Evolutionary conservation across 306 rosid genomes (phyloP).

Genomic region (Lithocarpus polystachyus): DNA sequence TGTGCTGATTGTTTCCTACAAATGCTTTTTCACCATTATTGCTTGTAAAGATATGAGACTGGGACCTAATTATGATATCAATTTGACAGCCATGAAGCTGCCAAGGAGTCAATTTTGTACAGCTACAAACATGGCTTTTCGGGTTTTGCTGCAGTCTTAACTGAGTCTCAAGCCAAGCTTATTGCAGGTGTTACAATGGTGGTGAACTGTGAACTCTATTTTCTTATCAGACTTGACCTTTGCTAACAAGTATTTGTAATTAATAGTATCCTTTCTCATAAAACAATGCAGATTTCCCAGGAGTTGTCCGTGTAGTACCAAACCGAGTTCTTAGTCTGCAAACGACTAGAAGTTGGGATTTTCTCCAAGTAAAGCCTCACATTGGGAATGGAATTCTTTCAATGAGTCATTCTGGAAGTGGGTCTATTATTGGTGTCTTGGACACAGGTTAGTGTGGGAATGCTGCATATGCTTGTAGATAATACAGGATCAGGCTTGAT

Average conservation of each 20-base stretch:
- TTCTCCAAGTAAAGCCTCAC: slow-evolving; percentile 44
- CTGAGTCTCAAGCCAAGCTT: slow-evolving; percentile 49
- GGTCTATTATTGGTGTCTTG: slow-evolving; percentile 52
- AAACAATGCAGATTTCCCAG: slow-evolving; percentile 46
- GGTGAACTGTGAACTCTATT: slow-evolving; percentile 19
- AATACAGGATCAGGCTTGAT: not conserved
- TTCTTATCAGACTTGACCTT: not conserved
- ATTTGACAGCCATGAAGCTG: slow-evolving; percentile 42
- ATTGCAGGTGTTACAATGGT: slow-evolving; percentile 57
- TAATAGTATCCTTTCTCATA: not conserved
- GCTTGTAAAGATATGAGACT: not conserved
- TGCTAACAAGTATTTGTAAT: not conserved
- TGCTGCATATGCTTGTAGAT: slow-evolving; percentile 3
- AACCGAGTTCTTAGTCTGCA: slow-evolving; percentile 49
- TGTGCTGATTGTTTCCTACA: not conserved
- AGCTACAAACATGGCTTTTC: slow-evolving; percentile 68
- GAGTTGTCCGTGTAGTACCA: slow-evolving; percentile 51
- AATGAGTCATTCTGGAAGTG: slow-evolving; percentile 43
- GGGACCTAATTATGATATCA: not conserved
- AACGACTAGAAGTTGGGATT: slow-evolving; percentile 73
- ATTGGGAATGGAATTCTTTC: slow-evolving; percentile 32
- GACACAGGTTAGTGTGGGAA: slow-evolving; percentile 51
- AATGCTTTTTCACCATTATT: not conserved
- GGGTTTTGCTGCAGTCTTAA: slow-evolving; percentile 57
- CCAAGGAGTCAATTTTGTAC: slow-evolving; percentile 51